Base-by-base conservation (phyloP, 2,329 filamentous ascomycete species). In the Acrodontium crateriforme region DNA sequence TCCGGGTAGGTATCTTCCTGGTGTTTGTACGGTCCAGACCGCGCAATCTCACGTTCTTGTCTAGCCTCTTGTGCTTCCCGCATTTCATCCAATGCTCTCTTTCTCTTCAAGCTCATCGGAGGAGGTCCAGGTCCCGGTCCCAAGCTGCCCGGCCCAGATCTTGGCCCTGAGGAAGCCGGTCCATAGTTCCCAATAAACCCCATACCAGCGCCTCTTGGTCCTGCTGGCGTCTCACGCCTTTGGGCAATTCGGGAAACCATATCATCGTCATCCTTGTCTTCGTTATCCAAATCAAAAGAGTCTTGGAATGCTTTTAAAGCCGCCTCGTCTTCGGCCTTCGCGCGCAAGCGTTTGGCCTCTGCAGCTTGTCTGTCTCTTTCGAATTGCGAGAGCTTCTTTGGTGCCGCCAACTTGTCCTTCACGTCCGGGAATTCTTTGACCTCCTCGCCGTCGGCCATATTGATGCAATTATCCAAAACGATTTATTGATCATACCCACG, bases 231-330 rank as follows among this genome's bases (percentile, higher is more conserved):
- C 5, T 34, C 36, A 14, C 36, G 13, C 9, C 29, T 24, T 9
- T 18, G 14, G 16, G 28, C 13, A 3, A 22, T 16, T 19, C 22
- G 8, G 5, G 23, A n/a, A 29, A 6, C 27, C 23, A 40, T 35
- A 20, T 30, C 34, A 30, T 39, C 39, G 31, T 18, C 33, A 16
- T 32, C 32, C 18, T 37, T 29, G 12, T 44, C 41, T 14, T 56
- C 50, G 33, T 69, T 67, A 19, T 65, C 71, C 21, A 66, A 62
- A 15, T 74, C 74, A 44, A 81, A 80, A 30, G 69, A 83, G 55
- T 87, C 87, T 31, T 89, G 72, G 41, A 93, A 93, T 40, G 87
- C 82, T 42, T 83, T 74, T 53, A 85, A 80, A 1, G 84, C 82
- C 14, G 82, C 83, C 13, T 79, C 81, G 5, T 81, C 91, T 57